Base-by-base conservation (phyloP, 305 asterid genomes). In the Plantago rigida region DNA sequence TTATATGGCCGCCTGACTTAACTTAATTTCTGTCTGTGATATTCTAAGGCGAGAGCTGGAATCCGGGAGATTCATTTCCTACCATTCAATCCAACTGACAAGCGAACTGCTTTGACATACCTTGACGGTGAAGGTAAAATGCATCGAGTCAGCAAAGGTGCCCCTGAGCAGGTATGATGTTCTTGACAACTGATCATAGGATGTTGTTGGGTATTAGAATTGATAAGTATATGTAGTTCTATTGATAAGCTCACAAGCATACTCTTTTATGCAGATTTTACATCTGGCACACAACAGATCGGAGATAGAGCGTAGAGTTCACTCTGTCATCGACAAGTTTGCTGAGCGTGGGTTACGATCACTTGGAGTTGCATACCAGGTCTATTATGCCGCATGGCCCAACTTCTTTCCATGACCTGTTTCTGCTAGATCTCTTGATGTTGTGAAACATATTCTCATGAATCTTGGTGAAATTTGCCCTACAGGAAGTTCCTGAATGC, bases 121-220 rank as follows among this genome's bases (percentile, higher is more conserved):
- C 44, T 72, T 15, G 92, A 79, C 36, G 34, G 62, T 60, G 88
- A 79, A 68, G 86, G 86, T 11, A 84, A 82, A 67, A 73, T 76
- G 92, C 92, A 84, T 62, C 77, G 88, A 64, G 92, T 80, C 67
- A 84, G 83, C 83, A 84, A 84, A 71, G 92, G 92, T 62, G 92
- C 92, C 69, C 92, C 88, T 39, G 92, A 84, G 68, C 88, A 84
- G 88, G 92, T 84, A 64, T 12, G 54, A 62, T 34, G 62, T 69
- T n/a, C 13, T 53, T 53, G 19, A 13, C 1, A 53, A 36, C 26
- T 22, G 1, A 22, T 22, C 26, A 26, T 62, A 47, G 59, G 42
- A 17, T 71, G 59, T 31, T 52, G 29, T 9, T 26, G 66, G 4
- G 13, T 66, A 49, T 39, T 39, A 41, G 36, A 60, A 8, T 65